These are phyloP conservation scores for Trichophaea hybrida DNA, from an alignment of 2,329 filamentous ascomycete species.

Conservation along the genomic window DNA sequence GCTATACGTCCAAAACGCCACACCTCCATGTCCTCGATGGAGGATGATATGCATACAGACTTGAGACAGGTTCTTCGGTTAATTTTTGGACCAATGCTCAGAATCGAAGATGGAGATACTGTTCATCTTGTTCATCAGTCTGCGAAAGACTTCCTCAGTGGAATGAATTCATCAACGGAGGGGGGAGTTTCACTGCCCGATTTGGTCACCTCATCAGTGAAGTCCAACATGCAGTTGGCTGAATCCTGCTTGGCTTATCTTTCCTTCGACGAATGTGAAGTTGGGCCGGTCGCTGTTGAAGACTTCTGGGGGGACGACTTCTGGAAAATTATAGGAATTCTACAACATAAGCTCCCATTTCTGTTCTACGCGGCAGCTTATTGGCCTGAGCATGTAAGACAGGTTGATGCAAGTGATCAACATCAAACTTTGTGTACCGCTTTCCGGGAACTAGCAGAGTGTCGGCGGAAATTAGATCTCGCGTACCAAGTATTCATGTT, in stretches of 20 bases:
- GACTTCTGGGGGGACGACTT: not conserved
- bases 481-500: not conserved
- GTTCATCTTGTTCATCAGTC: conserved; percentile 26
- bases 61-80: conserved; percentile 18
- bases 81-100: conserved; percentile 20
- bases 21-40: conserved; percentile 13
- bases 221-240: not conserved
- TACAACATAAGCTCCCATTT: not conserved
- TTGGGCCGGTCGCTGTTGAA: not conserved
- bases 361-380: not conserved
- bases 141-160: conserved; percentile 22
- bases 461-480: not conserved
- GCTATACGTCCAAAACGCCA: conserved; percentile 8
- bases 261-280: not conserved
- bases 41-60: conserved; percentile 19
- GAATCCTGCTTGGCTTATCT: not conserved
- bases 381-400: not conserved
- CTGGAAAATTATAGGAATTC: not conserved
- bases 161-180: not conserved
- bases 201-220: not conserved
- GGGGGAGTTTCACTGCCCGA: too few species aligned
- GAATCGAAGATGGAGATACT: conserved; percentile 17
- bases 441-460: not conserved
- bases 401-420: not conserved
- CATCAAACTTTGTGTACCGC: not conserved